Evolutionary conservation across 2,329 filamentous ascomycete genomes (phyloP), one percentile per base, ranked within the genome.

Genomic region (Alternaria incomplexa): DNA sequence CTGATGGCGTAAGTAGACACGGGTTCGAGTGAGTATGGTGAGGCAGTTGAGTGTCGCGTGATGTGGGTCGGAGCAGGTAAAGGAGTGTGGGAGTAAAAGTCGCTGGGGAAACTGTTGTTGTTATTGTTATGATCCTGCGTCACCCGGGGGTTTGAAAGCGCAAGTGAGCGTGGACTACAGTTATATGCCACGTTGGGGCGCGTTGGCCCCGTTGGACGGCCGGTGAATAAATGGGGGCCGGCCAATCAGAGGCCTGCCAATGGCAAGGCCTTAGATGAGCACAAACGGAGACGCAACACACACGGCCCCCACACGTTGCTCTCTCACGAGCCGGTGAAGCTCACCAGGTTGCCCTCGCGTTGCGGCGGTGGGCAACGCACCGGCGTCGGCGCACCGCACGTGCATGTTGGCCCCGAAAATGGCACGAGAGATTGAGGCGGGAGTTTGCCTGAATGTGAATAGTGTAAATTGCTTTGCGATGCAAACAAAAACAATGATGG

Each of bases 141-240:
- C 54, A 61, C 54, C 17, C 28, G 13, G 23, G 50, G 40, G 12
- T 40, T 17, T 26, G 30, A 40, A 45, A 36, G 53, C n/a, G 32
- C 20, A 50, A 20, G 60, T 63, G 57, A 65, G 46, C 30, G 50
- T 53, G 56, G 55, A 28, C 25, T 57, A 32, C 23, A 48, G 23
- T 30, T 60, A 32, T 30, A 48, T 40, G n/a, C 17, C 26, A 17
- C 23, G 23, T 11, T n/a, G 54, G 55, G 53, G 32, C 28, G 30
- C 32, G 25, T 54, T 50, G 44, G 45, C 48, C 61, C 48, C 22
- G 25, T 25, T 44, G 40, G 30, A 43, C 17, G 9, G 46, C 47
- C n/a, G 40, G 54, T 40, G 23, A 52, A 48, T 36, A 32, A 40
- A 40, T 22, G 17, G 26, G 25, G 25, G 22, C 44, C 22, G 40